These are phyloP conservation scores for Spiraea crenata DNA, from an alignment of 331 rosid species.

Conservation along the genomic window DNA sequence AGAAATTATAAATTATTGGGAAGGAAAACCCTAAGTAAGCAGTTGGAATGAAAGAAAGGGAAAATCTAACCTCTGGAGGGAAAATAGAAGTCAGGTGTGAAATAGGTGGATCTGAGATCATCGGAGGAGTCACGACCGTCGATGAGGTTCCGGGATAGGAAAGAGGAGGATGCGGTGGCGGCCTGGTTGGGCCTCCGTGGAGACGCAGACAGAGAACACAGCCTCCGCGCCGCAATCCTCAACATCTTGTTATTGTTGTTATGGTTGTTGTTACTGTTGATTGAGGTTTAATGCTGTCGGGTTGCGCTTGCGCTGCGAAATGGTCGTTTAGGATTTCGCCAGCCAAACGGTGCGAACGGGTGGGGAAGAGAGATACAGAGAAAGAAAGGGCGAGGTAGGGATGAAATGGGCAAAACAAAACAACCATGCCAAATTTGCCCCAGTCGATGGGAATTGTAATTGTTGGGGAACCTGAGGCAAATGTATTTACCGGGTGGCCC, in stretches of 20 bases:
- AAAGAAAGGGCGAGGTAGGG: background rate
- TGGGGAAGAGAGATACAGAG: background rate
- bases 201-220: conserved; percentile 52
- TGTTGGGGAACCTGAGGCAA: background rate
- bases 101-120: conserved; percentile 41
- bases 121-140: conserved; percentile 38
- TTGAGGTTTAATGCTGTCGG: background rate
- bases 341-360: background rate
- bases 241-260: conserved; percentile 43
- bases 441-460: background rate
- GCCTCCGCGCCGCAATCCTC: conserved; percentile 72
- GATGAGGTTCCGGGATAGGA: conserved; percentile 38
- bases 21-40: background rate
- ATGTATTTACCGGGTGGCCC: background rate
- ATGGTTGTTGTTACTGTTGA: background rate
- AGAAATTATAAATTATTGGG: background rate
- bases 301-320: conserved; percentile 11
- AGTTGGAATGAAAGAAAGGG: background rate
- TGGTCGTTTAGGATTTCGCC: conserved; percentile 9
- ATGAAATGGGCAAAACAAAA: conserved; percentile 11
- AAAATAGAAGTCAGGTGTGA: conserved; percentile 36
- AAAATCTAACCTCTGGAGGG: conserved; percentile 58
- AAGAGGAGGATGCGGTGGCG: conserved; percentile 44
- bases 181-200: conserved; percentile 48
- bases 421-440: background rate